These are phyloP conservation scores for Fomes fomentarius DNA, from an alignment of 1,284 basidiomycete species.

Conservation along the genomic window DNA sequence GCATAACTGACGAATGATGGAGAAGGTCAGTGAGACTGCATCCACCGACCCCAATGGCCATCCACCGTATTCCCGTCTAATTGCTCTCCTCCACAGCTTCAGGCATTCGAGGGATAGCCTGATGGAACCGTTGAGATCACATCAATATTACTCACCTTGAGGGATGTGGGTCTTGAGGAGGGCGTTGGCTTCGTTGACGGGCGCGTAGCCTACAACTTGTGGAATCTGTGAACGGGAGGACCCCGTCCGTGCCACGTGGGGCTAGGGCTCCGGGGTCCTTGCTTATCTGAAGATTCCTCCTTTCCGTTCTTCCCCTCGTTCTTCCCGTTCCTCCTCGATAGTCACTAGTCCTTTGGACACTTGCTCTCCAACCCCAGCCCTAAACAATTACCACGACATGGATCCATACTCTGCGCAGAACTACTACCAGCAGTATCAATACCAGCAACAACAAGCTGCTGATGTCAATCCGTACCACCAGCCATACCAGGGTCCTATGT, in stretches of 20 bases:
- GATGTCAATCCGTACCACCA: slow-evolving; percentile 81
- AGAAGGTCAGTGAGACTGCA: slow-evolving; percentile 31
- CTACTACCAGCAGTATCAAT: slow-evolving; percentile 49
- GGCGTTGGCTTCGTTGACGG: slow-evolving; percentile 37
- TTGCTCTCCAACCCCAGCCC: background rate
- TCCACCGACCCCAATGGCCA: slow-evolving; percentile 35
- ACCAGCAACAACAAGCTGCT: slow-evolving; percentile 38
- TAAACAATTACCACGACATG: slow-evolving; percentile 33
- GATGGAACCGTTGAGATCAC: background rate
- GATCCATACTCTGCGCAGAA: slow-evolving; percentile 46
- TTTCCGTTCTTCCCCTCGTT: background rate
- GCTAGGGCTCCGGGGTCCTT: slow-evolving; percentile 18
- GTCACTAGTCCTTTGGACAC: background rate
- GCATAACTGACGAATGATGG: slow-evolving; percentile 51
- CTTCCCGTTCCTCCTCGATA: background rate
- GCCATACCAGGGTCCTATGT: slow-evolving; percentile 76
- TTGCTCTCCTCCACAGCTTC: background rate
- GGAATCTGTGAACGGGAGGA: slow-evolving; percentile 10
- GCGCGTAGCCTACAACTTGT: slow-evolving; percentile 13
- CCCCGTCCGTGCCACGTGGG: slow-evolving; percentile 18
- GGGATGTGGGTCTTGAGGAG: slow-evolving; percentile 44
- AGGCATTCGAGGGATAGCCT: background rate
- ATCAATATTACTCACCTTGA: slow-evolving; percentile 54
- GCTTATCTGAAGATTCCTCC: no score
- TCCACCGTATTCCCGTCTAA: slow-evolving; percentile 28